Percentiles rank a stretch among this genome's conserved stretches.
These are phyloP conservation scores for Pseudocercospora cruenta DNA, from an alignment of 2,329 filamentous ascomycete species.

Conservation along the genomic window DNA sequence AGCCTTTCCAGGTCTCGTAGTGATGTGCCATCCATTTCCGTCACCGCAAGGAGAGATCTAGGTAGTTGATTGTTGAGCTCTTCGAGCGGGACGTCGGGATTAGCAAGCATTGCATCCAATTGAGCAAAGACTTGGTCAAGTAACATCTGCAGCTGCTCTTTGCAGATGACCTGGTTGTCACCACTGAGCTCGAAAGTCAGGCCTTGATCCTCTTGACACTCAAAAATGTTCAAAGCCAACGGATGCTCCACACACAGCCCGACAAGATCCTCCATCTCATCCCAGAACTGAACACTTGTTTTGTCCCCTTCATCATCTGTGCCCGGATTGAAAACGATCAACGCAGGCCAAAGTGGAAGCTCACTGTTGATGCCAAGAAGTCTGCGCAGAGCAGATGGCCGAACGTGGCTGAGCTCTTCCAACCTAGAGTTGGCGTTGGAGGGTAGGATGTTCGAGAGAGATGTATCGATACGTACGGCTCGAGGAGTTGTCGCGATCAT, in stretches of 20 bases:
- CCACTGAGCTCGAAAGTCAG: slow-evolving; percentile 2
- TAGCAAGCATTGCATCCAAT: slow-evolving; percentile 10
- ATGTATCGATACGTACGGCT: too few relatives aligned
- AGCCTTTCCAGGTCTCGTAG: too few relatives aligned
- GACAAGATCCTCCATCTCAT: too few relatives aligned
- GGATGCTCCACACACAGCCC: too few relatives aligned
- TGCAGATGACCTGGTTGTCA: slow-evolving; percentile 7
- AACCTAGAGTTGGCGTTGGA: too few relatives aligned
- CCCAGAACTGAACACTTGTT: too few relatives aligned
- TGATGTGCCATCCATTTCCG: neutral
- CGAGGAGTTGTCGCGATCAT: too few relatives aligned
- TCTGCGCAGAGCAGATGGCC: slow-evolving; percentile 4
- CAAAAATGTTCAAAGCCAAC: too few relatives aligned
- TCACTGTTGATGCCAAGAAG: slow-evolving; percentile 10
- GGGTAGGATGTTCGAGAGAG: too few relatives aligned
- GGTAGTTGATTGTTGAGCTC: slow-evolving; percentile 13
- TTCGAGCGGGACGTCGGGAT: slow-evolving; percentile 3
- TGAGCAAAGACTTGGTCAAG: slow-evolving; percentile 5
- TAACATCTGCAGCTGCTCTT: slow-evolving; percentile 8
- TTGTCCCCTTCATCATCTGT: neutral
- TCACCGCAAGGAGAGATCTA: neutral
- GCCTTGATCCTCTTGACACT: too few relatives aligned
- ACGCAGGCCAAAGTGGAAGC: slow-evolving; percentile 12
- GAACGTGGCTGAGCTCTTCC: neutral
- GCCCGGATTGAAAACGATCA: slow-evolving; percentile 9